Percentiles rank a stretch among this genome's conserved stretches.
Evolutionary conservation across 495 filamentous ascomycete species (phyloP).

Genomic region (Tuber umbilicatum): DNA sequence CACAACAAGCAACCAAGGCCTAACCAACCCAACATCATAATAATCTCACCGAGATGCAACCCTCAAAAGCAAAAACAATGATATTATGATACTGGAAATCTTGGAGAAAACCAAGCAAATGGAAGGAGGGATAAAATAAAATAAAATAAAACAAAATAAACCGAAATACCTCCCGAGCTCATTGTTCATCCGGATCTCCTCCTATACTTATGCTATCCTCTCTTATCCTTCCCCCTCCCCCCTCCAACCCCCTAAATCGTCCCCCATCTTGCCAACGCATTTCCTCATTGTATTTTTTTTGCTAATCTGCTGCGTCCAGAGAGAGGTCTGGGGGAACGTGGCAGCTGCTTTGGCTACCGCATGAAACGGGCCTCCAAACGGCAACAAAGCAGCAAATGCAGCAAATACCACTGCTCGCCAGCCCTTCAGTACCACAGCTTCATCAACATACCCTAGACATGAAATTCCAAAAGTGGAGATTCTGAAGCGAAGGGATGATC

Average conservation of each 20-base stretch:
- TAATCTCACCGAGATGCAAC: conserved; percentile 20
- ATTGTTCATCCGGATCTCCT: background rate
- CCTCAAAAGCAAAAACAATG: conserved; percentile 12
- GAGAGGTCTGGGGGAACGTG: conserved; percentile 36
- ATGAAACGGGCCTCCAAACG: conserved; percentile 38
- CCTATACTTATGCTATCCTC: conserved; percentile 2
- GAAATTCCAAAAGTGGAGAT: conserved; percentile 33
- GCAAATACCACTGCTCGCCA: conserved; percentile 23
- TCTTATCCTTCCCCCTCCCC: background rate
- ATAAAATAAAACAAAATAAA: background rate
- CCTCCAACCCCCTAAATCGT: background rate
- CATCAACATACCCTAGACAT: conserved; percentile 16
- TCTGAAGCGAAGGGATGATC: conserved; percentile 35
- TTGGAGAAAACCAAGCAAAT: background rate
- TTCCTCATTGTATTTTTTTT: conserved; percentile 16
- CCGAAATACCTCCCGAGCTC: background rate
- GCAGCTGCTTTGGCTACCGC: conserved; percentile 35
- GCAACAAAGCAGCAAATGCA: conserved; percentile 26
- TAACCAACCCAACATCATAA: conserved; percentile 19
- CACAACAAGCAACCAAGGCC: conserved; percentile 15
- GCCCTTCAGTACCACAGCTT: conserved; percentile 13
- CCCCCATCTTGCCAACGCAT: conserved; percentile 25
- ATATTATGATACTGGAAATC: background rate
- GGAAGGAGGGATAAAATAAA: background rate
- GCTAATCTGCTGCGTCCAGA: conserved; percentile 29